Evolutionary conservation across 306 rosid genomes (phyloP), one percentile per base, ranked within the genome.

Genomic region (Oxytropis ochrocephala): DNA sequence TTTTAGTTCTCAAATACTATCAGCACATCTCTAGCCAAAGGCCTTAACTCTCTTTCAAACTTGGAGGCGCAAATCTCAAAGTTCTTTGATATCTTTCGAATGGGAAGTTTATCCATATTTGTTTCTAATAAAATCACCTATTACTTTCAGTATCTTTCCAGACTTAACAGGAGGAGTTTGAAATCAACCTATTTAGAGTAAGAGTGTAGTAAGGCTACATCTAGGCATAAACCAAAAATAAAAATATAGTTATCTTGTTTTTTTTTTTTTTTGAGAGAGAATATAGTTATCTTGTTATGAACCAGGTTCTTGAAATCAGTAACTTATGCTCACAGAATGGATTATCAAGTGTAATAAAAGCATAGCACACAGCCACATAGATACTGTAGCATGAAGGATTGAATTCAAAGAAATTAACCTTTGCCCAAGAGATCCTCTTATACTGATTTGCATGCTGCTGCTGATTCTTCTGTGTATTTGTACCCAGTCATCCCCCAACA

Each of bases 391-490:
- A 48, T 35, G 18, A 55, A 18, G n/a, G 44, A 52, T 49, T 50
- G 35, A 61, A 60, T 30, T 41, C 21, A 12, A 57, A 74, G 63
- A 64, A 59, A 30, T 44, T 42, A 35, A 94, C 97, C 97, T 95
- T 95, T 65, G 95, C 95, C 99, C 99, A 95, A 51, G 99, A 91
- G 79, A 95, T 82, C 80, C 99, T 83, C 78, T 95, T 95, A 74
- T 95, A 95, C 69, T 91, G 97, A 83, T 95, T 95, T 57, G 97
- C 99, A 86, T 95, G 99, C 81, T 95, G 97, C 74, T 95, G 99
- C 43, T 97, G 65, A 90, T 87, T 81, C 98, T 81, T 70, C 97
- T 85, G 63, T 95, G 99, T 81, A 85, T 95, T 85, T 95, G 99
- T 81, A 95, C 97, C 99, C 99, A 95, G 74, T 95, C 99, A 70